Conservation (phyloP, 805 yeast species). For the Myxozyma monticola region DNA sequence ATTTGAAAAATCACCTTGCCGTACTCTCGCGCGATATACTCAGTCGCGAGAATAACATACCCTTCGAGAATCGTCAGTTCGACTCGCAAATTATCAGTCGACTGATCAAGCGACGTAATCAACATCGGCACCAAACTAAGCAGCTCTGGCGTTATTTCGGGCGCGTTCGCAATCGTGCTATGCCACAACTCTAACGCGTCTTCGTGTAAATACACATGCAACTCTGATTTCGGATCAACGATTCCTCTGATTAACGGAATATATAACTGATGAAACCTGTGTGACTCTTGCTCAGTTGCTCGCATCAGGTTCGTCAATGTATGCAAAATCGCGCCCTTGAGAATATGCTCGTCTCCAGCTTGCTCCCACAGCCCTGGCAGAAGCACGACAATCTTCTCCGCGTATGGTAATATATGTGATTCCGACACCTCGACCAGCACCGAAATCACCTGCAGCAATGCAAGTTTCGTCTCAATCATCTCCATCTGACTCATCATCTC, state of each 20-base stretch:
- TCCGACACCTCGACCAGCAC: slow-evolving; percentile 47
- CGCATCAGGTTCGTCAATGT: slow-evolving; percentile 38
- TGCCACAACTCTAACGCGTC: slow-evolving; percentile 88
- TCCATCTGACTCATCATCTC: slow-evolving; percentile 51
- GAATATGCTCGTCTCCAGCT: slow-evolving; percentile 44
- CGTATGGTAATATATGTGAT: slow-evolving; percentile 34
- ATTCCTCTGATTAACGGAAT: slow-evolving; percentile 63
- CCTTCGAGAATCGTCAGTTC: slow-evolving; percentile 39
- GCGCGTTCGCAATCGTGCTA: slow-evolving; percentile 55
- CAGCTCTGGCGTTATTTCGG: slow-evolving; percentile 47
- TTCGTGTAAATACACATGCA: slow-evolving; percentile 63
- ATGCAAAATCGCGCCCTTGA: slow-evolving; percentile 43
- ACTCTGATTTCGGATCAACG: slow-evolving; percentile 61
- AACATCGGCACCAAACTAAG: slow-evolving; percentile 52
- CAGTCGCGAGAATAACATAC: slow-evolving; percentile 38
- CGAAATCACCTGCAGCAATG: slow-evolving; percentile 65
- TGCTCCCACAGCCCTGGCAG: slow-evolving; percentile 79
- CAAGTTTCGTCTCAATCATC: slow-evolving; percentile 74
- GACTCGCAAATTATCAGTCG: slow-evolving; percentile 49
- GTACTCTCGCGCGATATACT: slow-evolving; percentile 33
- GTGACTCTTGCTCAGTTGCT: slow-evolving; percentile 32
- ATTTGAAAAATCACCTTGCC: slow-evolving; percentile 29
- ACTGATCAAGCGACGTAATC: slow-evolving; percentile 59
- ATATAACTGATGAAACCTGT: slow-evolving; percentile 37
- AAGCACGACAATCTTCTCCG: slow-evolving; percentile 40